Evolutionary conservation across 2,329 filamentous ascomycete species (phyloP), one percentile per base, ranked within the genome.

Genomic region (Aureobasidium subglaciale): DNA sequence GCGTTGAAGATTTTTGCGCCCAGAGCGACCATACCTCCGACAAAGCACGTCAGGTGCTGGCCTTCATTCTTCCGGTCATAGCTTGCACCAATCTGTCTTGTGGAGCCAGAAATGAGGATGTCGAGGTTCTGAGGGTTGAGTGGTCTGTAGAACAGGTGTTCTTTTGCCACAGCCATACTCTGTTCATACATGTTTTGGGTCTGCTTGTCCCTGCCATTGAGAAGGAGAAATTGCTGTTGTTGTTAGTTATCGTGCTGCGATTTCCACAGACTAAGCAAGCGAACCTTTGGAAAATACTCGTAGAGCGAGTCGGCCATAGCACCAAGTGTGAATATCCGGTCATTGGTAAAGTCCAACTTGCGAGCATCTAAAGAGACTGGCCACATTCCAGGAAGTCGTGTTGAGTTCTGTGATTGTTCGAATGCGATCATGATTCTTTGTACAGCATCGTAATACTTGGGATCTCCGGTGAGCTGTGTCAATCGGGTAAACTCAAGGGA

Each of bases 1-100:
- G 71, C 74, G 42, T 74, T 63, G 59, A 87, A 80, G 24, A 89
- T 72, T 58, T 78, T 81, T 1, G 85, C 82, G 1, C 80, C 84
- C 32, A 90, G 76, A 1, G 76, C 86, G 42, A 87, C 84, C 74
- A 86, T 84, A 9, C 85, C 87, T 6, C 86, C 86, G 3, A 80
- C 74, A 64, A 88, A 90, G 68, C 86, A 90, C 3, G 79, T 78
- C 2, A 88, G 73, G 65, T 90, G 87, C 57, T 85, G 80, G 10
- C 73, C 70, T 35, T 74, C 70, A 1, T 67, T 62, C 40, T 70
- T 62, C 0, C 74, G 63, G 24, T 60, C 63, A 52, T 50, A 61
- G 46, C 11, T 57, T 24, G 32, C 32, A 10, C 56, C 56, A n/a
- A 40, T 32, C n/a, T 55, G 38, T 62, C 59, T 63, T 11, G 72